These are phyloP conservation scores for Coemansia pectinata DNA, from an alignment of 192 early-diverging fungal genomes.

Conservation along the genomic window DNA sequence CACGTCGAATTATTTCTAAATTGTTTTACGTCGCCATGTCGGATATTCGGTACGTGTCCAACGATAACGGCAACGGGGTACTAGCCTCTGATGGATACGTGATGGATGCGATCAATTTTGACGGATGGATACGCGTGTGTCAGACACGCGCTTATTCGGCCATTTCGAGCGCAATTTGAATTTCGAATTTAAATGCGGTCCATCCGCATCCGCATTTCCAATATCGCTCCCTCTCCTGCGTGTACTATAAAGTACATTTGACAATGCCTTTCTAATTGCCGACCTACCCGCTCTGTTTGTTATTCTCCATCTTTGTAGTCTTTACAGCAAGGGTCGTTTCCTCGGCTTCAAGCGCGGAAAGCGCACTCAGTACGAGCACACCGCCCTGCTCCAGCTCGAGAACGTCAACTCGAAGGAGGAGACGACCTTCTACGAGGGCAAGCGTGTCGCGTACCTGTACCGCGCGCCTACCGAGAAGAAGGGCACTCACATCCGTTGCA, in stretches of 20 bases:
- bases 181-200: neutral
- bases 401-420: slow-evolving; percentile 88
- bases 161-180: neutral
- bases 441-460: slow-evolving; percentile 98
- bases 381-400: slow-evolving; percentile 91
- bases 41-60: slow-evolving; percentile 50
- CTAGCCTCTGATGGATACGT: neutral
- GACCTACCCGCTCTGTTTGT: neutral
- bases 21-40: slow-evolving; percentile 5
- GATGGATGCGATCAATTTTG: slow-evolving; percentile 27
- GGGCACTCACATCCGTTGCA: slow-evolving; percentile 93
- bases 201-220: neutral
- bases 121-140: slow-evolving; percentile 22
- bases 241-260: neutral
- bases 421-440: slow-evolving; percentile 96
- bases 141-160: neutral
- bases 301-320: slow-evolving; percentile 59
- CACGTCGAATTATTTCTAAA: slow-evolving; percentile 12
- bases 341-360: slow-evolving; percentile 93
- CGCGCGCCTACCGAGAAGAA: slow-evolving; percentile 84
- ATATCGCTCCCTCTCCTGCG: neutral
- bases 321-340: slow-evolving; percentile 97
- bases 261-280: neutral
- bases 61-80: neutral
- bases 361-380: slow-evolving; percentile 89